A percentile compares a stretch with the other conserved stretches of the same genome.
phyloP scores from a whole-genome alignment of 768 basidiomycete genomes.

The Leccinum disarticulatum region DNA sequence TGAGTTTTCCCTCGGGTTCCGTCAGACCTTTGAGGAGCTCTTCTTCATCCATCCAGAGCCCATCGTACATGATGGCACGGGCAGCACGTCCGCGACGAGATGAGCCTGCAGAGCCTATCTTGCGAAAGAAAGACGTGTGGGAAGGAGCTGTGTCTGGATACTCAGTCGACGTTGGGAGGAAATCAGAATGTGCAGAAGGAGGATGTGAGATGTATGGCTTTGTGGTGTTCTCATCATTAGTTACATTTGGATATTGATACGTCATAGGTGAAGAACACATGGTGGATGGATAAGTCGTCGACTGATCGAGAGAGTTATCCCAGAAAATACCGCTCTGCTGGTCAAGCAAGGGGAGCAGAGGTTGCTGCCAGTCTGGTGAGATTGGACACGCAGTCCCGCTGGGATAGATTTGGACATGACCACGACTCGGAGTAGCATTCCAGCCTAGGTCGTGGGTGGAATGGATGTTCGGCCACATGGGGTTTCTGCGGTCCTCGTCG shows the following conservation, averaged over 20 bases:
- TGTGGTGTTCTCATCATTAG: background rate
- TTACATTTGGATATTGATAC: background rate
- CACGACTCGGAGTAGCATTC: background rate
- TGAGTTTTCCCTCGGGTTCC: background rate
- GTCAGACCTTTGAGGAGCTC: slow-evolving; percentile 7
- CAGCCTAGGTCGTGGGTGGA: no score
- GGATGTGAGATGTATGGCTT: background rate
- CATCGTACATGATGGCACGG: slow-evolving; percentile 7
- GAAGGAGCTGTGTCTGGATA: no score
- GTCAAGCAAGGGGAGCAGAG: background rate
- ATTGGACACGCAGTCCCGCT: background rate
- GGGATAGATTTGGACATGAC: no score
- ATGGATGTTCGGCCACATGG: background rate
- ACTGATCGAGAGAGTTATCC: background rate
- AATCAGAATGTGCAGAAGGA: background rate
- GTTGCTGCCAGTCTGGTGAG: background rate
- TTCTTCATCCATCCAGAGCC: slow-evolving; percentile 13
- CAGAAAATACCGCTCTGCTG: background rate
- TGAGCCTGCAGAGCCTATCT: background rate
- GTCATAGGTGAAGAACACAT: background rate
- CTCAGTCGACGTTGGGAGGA: background rate
- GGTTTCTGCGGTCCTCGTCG: background rate
- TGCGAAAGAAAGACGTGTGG: background rate
- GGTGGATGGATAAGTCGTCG: background rate
- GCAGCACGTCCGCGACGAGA: background rate